Evolutionary conservation across 352 stramenopile species (phyloP), one percentile per base, ranked within the genome.

Genomic region (Phytophthora meadii): DNA sequence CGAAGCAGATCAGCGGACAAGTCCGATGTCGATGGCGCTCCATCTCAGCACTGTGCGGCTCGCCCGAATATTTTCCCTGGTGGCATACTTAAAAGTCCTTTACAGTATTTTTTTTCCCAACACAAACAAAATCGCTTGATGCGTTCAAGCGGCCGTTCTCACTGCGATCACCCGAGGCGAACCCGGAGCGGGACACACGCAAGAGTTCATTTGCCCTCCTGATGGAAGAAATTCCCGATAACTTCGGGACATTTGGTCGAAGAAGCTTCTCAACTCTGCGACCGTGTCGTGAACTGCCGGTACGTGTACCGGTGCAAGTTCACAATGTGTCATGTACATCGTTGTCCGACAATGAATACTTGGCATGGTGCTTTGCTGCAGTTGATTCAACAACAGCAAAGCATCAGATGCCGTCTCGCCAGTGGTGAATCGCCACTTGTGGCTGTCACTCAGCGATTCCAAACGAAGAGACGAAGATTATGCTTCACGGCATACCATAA

Each of bases 11-110:
- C 45, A 36, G 45, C 27, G 46, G 56, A 65, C 56, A 19, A 66
- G 47, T 44, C 58, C 41, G n/a, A 54, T 66, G 32, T 32, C 53
- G 49, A 28, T 30, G 30, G 10, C 48, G 58, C 49, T 66, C 58
- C 49, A 54, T 65, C 57, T 58, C 57, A 65, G 27, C 47, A 46
- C 14, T 12, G 19, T 52, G 28, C 12, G 28, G n/a, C n/a, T 46
- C 5, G 19, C 41, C 36, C 5, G 1, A 34, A 34, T 34, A 10
- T 8, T 34, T 11, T 19, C 22, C 0, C 1, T 22, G 22, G 22
- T 22, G 22, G 22, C 22, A 22, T 22, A 22, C 22, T 1, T 22
- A 22, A 22, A 34, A 34, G 30, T 34, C 30, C 30, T 34, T 34
- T 11, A 34, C 30, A 8, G 27, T 30, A 30, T 22, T 2, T 22